phyloP scores from a whole-genome alignment of 2,329 filamentous ascomycete species.

The Sclerotinia sclerotiorum region DNA sequence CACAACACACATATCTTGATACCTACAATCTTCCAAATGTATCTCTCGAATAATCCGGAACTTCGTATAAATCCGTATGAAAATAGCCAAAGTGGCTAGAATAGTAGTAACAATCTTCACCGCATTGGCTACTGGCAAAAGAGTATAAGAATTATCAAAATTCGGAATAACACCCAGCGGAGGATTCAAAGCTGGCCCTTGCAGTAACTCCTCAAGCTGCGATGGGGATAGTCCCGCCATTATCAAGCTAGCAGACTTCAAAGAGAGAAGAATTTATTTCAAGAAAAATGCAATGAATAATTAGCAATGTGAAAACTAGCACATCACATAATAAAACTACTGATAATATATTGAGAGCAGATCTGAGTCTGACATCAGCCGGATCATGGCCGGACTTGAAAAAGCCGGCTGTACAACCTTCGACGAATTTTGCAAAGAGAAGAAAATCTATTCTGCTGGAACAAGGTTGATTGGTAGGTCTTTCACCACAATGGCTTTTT shows the following conservation, averaged over 20 bases:
- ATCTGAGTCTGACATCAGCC: slow-evolving; percentile 19
- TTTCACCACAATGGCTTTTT: background rate
- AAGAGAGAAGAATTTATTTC: background rate
- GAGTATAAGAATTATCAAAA: background rate
- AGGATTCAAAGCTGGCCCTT: slow-evolving; percentile 12
- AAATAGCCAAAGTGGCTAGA: slow-evolving; percentile 4
- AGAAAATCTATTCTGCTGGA: background rate
- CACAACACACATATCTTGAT: background rate
- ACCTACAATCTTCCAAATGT: slow-evolving; percentile 16
- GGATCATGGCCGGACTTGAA: slow-evolving; percentile 11
- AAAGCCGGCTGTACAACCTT: background rate
- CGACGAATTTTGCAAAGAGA: background rate
- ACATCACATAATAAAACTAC: background rate
- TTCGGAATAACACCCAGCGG: background rate
- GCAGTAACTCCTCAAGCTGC: background rate
- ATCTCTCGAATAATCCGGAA: slow-evolving; percentile 6
- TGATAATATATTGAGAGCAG: slow-evolving; percentile 1
- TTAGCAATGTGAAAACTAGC: background rate
- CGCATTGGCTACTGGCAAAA: background rate
- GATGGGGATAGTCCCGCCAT: slow-evolving; percentile 6
- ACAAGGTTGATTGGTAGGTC: background rate
- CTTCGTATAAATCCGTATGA: slow-evolving; percentile 9
- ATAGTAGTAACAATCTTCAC: slow-evolving; percentile 3
- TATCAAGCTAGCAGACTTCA: background rate
- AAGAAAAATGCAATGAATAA: background rate